Evolutionary conservation across 1,284 basidiomycete genomes (phyloP), one percentile per base, ranked within the genome.

Genomic region (Apiotrichum brassicae): DNA sequence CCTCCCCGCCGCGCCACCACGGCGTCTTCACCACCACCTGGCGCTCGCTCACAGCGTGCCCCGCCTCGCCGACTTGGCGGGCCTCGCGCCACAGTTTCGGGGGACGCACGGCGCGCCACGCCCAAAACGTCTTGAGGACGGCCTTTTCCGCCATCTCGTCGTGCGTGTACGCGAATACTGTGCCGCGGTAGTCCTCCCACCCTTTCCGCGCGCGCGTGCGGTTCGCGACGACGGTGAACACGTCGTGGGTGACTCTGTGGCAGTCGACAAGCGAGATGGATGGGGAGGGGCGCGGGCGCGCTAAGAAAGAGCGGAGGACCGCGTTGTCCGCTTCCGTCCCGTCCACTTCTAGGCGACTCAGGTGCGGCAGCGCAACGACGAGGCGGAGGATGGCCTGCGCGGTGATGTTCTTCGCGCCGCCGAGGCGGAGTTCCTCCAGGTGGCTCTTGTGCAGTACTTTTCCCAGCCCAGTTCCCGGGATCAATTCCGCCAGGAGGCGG

Each of bases 121-220:
- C 82, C 73, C 86, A 86, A 65, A 89, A 92, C 26, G 84, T 83
- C 79, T 89, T 90, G 54, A 92, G 62, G 9, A 91, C 82, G n/a
- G 82, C 75, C 55, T 63, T 69, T 24, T 53, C 50, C 12, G 11
- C 43, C 18, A 33, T 34, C 40, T 64, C 60, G 16, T 20, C 16
- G 20, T 46, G 43, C 7, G 56, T 45, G 56, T 73, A 74, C 4
- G 43, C 52, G 39, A 74, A 67, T 16, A 65, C 65, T 3, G 51
- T 48, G 12, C 85, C 82, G 25, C 81, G 81, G 68, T 82, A 84
- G 14, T 80, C 78, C 28, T 81, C 76, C 81, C 82, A 87, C 1
- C 87, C 88, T 46, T 74, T 68, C 42, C 89, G 77, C 30, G 86
- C 82, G 1, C 87, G 80, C 7, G 81, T 85, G 4, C 43, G 71